Base-by-base conservation (phyloP, 2,329 filamentous ascomycete genomes). In the Arthrobotrys entomopaga region DNA sequence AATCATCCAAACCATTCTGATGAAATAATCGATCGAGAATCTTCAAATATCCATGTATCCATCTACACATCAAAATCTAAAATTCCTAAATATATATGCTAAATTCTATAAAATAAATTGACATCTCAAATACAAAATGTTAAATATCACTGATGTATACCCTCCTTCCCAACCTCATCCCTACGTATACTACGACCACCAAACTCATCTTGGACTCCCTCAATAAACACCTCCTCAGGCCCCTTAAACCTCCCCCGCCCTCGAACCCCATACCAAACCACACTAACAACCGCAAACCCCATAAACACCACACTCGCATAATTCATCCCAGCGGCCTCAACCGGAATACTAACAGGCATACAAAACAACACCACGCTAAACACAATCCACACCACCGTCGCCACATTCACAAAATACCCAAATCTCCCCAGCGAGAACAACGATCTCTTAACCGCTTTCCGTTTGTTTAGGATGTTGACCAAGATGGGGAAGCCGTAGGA, bases 401-500 rank as follows among this genome's bases (percentile, higher is more conserved):
- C 81, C 38, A 86, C 80, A 79, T 93, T 93, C 80, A 92, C 90
- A 3, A 84, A 79, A 79, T 85, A 87, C 0, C 91, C 91, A 76
- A 91, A 89, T 52, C 82, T 85, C 3, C 91, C 90, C 0, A 93
- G 85, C 0, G 89, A 89, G 79, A 86, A 93, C 0, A 86, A 84
- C 0, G 89, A 91, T 77, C 88, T 82, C 58, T 84, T 83, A n/a
- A 93, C 86, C 40, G 87, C 85, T 60, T 86, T 84, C n/a, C 91
- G 86, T 8, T 88, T 85, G 15, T 89, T 86, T 0, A 92, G 77
- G 2, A 93, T 82, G 10, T 86, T 90, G 69, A 93, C 88, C 10
- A 92, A 82, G 64, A 93, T 91, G 0, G 91, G 91, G 15, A 92
- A 84, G 13, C 89, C 90, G 80, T 93, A 93, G 0, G 89, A 91